A percentile compares a stretch with the other conserved stretches of the same genome.
Conservation (phyloP, 345 rosid genomes). For the Acer yangbiense region DNA sequence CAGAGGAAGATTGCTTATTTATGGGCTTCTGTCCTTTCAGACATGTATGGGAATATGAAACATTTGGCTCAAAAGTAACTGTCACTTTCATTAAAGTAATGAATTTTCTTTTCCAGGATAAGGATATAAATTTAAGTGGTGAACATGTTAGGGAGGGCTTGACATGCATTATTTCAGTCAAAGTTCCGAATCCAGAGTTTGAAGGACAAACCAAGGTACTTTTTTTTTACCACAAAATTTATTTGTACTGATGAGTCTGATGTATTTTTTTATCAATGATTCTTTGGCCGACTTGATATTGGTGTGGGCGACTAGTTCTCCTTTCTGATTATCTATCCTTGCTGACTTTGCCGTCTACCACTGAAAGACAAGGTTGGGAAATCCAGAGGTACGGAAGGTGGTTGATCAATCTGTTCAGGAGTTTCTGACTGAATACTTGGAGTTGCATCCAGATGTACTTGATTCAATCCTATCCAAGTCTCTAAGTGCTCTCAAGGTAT, state of each 20-base stretch:
- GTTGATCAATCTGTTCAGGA: constrained; percentile 98
- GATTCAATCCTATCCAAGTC: constrained; percentile 90
- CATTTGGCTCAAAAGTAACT: background rate
- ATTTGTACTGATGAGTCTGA: background rate
- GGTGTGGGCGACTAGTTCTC: constrained; percentile 1
- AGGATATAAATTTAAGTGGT: constrained; percentile 86
- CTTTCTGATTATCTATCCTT: constrained; percentile 15
- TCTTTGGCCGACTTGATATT: background rate
- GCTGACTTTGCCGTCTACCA: constrained; percentile 18
- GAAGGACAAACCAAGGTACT: constrained; percentile 99
- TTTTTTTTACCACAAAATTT: constrained; percentile 9
- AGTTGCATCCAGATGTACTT: constrained; percentile 95
- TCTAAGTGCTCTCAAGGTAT: constrained; percentile 93
- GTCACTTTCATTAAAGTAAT: constrained; percentile 14
- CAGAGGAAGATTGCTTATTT: constrained; percentile 1
- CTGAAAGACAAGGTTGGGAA: constrained; percentile 94
- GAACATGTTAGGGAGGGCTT: constrained; percentile 98
- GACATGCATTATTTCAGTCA: constrained; percentile 94
- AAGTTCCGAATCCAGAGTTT: constrained; percentile 97
- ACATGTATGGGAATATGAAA: background rate
- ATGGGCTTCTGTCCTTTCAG: background rate
- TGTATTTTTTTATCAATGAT: background rate
- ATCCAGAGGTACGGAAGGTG: constrained; percentile 94
- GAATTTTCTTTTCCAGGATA: constrained; percentile 62
- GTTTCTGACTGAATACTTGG: constrained; percentile 89